Percentiles rank a stretch among this genome's conserved stretches.
Conservation (phyloP, 805 yeast species). For the Aciculoconidium aculeatum region DNA sequence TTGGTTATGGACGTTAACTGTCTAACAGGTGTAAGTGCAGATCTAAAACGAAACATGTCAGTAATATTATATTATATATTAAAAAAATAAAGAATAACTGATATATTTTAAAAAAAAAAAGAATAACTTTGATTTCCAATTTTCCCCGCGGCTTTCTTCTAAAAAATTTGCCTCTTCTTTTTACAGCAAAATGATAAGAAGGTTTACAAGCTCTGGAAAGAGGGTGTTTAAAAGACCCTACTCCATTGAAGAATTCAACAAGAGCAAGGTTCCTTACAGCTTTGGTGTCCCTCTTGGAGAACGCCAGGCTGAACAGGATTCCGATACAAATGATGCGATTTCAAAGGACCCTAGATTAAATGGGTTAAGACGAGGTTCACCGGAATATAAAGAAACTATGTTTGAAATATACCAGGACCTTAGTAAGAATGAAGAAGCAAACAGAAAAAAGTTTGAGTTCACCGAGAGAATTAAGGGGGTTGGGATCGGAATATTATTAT, state of each 20-base stretch:
- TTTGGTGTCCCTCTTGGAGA: conserved; percentile 15
- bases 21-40: too few relatives aligned
- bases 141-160: too few relatives aligned
- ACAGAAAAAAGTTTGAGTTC: conserved; percentile 29
- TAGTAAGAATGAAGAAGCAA: conserved; percentile 20
- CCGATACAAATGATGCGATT: conserved; percentile 17
- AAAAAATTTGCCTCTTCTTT: too few relatives aligned
- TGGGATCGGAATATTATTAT: conserved; percentile 33
- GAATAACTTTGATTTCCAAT: too few relatives aligned
- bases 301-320: conserved; percentile 4
- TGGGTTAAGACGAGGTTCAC: conserved; percentile 22
- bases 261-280: conserved; percentile 22
- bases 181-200: too few relatives aligned
- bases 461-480: conserved; percentile 41
- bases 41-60: too few relatives aligned
- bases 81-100: too few relatives aligned
- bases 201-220: too few relatives aligned
- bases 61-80: too few relatives aligned
- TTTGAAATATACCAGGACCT: conserved; percentile 22
- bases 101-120: too few relatives aligned
- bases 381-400: conserved; percentile 32
- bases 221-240: too few relatives aligned
- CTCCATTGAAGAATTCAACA: conserved; percentile 35
- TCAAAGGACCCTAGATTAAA: conserved; percentile 28
- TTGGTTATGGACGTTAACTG: conserved; percentile 32